Conservation (phyloP, 1,139 yeast genomes). For the Yamadazyma diddensiae region DNA sequence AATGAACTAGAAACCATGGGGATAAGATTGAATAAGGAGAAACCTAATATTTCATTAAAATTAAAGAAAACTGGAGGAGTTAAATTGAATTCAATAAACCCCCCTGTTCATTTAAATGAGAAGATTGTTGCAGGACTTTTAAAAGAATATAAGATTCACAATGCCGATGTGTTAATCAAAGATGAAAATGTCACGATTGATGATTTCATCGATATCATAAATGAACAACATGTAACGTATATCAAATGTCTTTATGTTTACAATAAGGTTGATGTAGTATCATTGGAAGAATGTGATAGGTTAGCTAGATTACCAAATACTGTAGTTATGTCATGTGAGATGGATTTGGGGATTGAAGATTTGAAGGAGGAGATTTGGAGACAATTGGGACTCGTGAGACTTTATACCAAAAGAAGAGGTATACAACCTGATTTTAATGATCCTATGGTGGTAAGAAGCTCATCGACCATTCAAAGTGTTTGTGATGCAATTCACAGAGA, state of each 20-base stretch:
- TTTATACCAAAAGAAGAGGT: slow-evolving; percentile 85
- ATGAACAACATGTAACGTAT: slow-evolving; percentile 82
- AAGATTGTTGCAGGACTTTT: slow-evolving; percentile 73
- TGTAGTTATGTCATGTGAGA: slow-evolving; percentile 88
- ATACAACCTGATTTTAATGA: slow-evolving; percentile 75
- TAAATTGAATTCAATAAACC: slow-evolving; percentile 74
- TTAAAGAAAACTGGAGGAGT: slow-evolving; percentile 89
- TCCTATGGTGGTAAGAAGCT: slow-evolving; percentile 85
- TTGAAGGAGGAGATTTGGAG: slow-evolving; percentile 93
- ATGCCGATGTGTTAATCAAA: slow-evolving; percentile 87
- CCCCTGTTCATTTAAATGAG: slow-evolving; percentile 81
- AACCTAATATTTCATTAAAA: slow-evolving; percentile 79
- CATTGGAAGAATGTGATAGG: slow-evolving; percentile 90
- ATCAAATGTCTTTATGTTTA: slow-evolving; percentile 90
- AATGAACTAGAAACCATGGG: slow-evolving; percentile 93
- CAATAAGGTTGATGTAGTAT: slow-evolving; percentile 93
- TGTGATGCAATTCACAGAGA: slow-evolving; percentile 94
- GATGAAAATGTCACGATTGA: slow-evolving; percentile 91
- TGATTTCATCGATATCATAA: slow-evolving; percentile 89
- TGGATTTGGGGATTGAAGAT: slow-evolving; percentile 82
- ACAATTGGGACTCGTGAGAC: slow-evolving; percentile 71
- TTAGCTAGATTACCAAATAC: slow-evolving; percentile 91
- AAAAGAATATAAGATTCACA: slow-evolving; percentile 85
- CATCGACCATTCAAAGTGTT: slow-evolving; percentile 77
- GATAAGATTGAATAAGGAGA: slow-evolving; percentile 75